Base-by-base conservation (phyloP, 495 filamentous ascomycete genomes). In the Tuber borchii region DNA sequence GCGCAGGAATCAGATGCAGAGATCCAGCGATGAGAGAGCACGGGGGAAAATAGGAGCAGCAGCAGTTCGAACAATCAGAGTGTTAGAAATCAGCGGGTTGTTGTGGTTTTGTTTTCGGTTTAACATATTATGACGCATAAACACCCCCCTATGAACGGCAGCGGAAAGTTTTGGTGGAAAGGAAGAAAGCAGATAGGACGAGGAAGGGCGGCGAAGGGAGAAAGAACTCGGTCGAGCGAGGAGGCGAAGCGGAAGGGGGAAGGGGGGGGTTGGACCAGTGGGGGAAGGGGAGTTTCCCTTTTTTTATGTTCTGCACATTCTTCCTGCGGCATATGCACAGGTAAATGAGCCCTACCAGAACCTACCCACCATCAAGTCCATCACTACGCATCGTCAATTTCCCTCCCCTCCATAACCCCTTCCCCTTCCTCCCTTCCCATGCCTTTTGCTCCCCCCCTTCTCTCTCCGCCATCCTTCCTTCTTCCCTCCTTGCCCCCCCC, bases 121-220 rank as follows among this genome's bases (percentile, higher is more conserved):
- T 79, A 79, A 79, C 77, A 79, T 81, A 74, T 75, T 78, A 78
- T 78, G 78, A 81, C 72, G 78, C 78, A 81, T 81, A 78, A 81
- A 81, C 75, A 80, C 76, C 70, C 70, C 70, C 71, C 79, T 75
- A 78, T 81, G 80, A 81, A 80, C 75, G 69, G 40, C 73, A 75
- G 71, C 69, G 40, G 39, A 31, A 34, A n/a, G 70, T 43, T 45
- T 42, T 71, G 70, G 34, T n/a, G 70, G 70, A 71, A 79, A 79
- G 74, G 76, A 79, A 75, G 48, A 73, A 40, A 71, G 39, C 22
- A 51, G 42, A 61, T 71, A 37, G 75, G 4, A 20, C 39, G 37
- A 69, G 68, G 71, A 71, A 68, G 69, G 31, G 43, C 51, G 73
- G 73, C 75, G 76, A 73, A 79, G 76, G 48, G 72, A 79, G 76